Percentiles rank a stretch among this genome's conserved stretches.
These are phyloP conservation scores for Magnaporthales sp. DNA, from an alignment of 2,329 filamentous ascomycete genomes.

Conservation along the genomic window DNA sequence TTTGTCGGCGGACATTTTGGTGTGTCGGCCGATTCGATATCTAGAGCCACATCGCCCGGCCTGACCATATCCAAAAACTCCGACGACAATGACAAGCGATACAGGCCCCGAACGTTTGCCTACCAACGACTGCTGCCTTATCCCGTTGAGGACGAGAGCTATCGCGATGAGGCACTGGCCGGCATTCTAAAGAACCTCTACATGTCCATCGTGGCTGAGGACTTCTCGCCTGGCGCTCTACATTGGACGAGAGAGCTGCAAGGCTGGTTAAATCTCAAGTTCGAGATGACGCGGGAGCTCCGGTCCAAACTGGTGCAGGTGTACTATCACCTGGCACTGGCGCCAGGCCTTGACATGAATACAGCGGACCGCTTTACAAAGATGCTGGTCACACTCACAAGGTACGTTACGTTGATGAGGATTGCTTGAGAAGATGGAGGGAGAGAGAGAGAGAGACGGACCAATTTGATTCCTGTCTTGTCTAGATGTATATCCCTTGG, in stretches of 20 bases:
- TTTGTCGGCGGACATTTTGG: slow-evolving; percentile 27
- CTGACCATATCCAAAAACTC: slow-evolving; percentile 40
- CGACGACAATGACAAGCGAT: slow-evolving; percentile 50
- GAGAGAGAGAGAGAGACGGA: background rate
- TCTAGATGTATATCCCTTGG: background rate
- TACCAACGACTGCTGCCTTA: slow-evolving; percentile 92
- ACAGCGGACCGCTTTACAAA: slow-evolving; percentile 86
- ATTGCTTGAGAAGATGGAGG: slow-evolving; percentile 14
- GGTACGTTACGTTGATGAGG: slow-evolving; percentile 46
- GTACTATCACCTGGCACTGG: slow-evolving; percentile 88
- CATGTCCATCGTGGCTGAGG: slow-evolving; percentile 81
- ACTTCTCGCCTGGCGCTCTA: slow-evolving; percentile 86
- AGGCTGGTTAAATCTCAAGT: slow-evolving; percentile 93
- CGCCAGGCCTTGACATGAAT: slow-evolving; percentile 75
- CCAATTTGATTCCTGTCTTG: background rate
- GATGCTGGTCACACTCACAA: slow-evolving; percentile 95
- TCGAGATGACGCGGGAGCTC: slow-evolving; percentile 82
- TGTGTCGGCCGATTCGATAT: slow-evolving; percentile 57
- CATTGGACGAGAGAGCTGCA: slow-evolving; percentile 97
- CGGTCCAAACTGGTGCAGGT: slow-evolving; percentile 78
- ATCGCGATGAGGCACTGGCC: slow-evolving; percentile 69
- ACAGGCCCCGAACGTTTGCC: slow-evolving; percentile 83
- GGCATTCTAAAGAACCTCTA: slow-evolving; percentile 93
- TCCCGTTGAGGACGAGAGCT: slow-evolving; percentile 67
- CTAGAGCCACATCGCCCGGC: slow-evolving; percentile 79